Conservation (phyloP, 345 rosid genomes). For the Moricandia arvensis region DNA sequence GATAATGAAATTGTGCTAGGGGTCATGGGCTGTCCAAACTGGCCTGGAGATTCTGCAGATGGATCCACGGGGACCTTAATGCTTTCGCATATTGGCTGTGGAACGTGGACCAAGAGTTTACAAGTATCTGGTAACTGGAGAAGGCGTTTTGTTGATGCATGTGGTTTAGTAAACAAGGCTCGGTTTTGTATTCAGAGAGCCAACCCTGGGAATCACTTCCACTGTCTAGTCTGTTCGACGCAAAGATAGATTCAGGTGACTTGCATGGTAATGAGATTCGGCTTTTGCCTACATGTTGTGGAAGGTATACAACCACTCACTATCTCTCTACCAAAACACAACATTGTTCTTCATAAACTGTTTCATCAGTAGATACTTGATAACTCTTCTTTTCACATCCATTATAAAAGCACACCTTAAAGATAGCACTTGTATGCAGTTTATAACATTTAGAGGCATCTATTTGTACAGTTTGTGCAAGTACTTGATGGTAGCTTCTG, state of each 20-base stretch:
- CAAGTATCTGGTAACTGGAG: slow-evolving; percentile 54
- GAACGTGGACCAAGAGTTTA: slow-evolving; percentile 71
- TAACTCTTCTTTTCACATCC: too few species aligned
- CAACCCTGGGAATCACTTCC: slow-evolving; percentile 79
- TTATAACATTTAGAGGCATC: slow-evolving; percentile 13
- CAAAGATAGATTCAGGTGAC: slow-evolving; percentile 44
- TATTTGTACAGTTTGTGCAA: slow-evolving; percentile 61
- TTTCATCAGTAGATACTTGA: too few species aligned
- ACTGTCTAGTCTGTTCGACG: slow-evolving; percentile 46
- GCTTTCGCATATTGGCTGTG: slow-evolving; percentile 74
- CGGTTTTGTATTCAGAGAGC: slow-evolving; percentile 76
- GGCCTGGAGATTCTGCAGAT: slow-evolving; percentile 44
- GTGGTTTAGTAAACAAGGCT: slow-evolving; percentile 48
- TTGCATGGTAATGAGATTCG: slow-evolving; percentile 47
- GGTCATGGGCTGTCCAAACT: slow-evolving; percentile 91
- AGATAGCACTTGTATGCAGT: background rate
- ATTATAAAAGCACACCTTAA: background rate
- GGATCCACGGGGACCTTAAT: slow-evolving; percentile 56
- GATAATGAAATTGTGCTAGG: slow-evolving; percentile 75
- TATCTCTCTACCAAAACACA: background rate
- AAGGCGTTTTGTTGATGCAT: slow-evolving; percentile 65
- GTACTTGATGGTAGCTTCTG: slow-evolving; percentile 75
- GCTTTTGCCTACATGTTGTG: slow-evolving; percentile 64
- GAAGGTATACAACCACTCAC: slow-evolving; percentile 56
- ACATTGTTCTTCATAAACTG: background rate